Conservation (phyloP, 176 grass and related monocot genomes). For the Musa itinerans region DNA sequence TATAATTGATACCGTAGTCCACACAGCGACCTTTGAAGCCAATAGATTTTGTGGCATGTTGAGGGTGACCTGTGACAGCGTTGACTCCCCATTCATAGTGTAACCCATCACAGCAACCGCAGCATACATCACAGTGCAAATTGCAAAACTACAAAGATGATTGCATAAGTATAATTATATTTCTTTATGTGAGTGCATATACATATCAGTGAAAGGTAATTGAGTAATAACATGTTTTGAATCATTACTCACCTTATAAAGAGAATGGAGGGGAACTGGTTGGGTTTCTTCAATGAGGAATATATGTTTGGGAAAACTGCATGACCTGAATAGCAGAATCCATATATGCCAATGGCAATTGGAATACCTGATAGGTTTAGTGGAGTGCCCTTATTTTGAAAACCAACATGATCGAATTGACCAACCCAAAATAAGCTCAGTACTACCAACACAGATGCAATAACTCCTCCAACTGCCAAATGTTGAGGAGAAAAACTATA, state of each 20-base stretch:
- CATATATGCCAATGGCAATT: slow-evolving; percentile 85
- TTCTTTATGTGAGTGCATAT: not conserved
- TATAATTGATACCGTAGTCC: slow-evolving; percentile 61
- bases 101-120: slow-evolving; percentile 55
- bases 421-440: slow-evolving; percentile 82
- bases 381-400: slow-evolving; percentile 45
- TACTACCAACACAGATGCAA: slow-evolving; percentile 66
- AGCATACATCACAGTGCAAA: slow-evolving; percentile 62
- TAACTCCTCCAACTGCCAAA: slow-evolving; percentile 72
- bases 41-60: slow-evolving; percentile 80
- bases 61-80: slow-evolving; percentile 75
- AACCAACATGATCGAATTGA: slow-evolving; percentile 67
- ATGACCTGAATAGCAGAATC: slow-evolving; percentile 83
- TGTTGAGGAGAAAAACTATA: not conserved
- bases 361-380: slow-evolving; percentile 67
- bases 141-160: slow-evolving; percentile 40
- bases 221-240: not conserved
- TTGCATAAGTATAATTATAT: slow-evolving; percentile 10
- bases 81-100: slow-evolving; percentile 83
- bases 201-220: not conserved
- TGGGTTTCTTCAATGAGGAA: slow-evolving; percentile 75
- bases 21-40: slow-evolving; percentile 69
- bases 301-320: slow-evolving; percentile 98
- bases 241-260: slow-evolving; percentile 49
- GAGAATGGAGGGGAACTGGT: slow-evolving; percentile 58